Conservation (phyloP, 1,139 yeast genomes). For the Wickerhamomyces sp. region DNA sequence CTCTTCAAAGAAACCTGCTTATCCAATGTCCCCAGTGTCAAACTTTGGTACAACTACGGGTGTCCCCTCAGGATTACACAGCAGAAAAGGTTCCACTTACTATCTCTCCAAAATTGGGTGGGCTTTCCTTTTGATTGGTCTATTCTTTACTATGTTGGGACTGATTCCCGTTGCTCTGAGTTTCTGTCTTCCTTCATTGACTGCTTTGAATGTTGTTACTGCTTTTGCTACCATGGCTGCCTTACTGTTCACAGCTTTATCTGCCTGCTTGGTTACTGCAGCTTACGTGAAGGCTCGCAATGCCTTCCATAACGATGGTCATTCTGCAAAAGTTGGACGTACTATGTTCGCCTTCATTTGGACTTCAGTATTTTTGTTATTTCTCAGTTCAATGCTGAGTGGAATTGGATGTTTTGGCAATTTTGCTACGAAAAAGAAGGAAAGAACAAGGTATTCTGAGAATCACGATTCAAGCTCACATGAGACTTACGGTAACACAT, state of each 20-base stretch:
- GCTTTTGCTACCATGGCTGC: constrained; percentile 30
- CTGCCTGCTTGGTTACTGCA: constrained; percentile 63
- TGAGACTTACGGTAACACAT: constrained; percentile 23
- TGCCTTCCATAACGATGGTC: constrained; percentile 45
- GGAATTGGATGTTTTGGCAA: constrained; percentile 20
- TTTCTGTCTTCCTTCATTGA: constrained; percentile 27
- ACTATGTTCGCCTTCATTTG: constrained; percentile 60
- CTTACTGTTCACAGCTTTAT: constrained; percentile 47
- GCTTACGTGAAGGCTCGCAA: constrained; percentile 58
- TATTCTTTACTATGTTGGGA: constrained; percentile 51
- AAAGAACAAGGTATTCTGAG: constrained; percentile 14
- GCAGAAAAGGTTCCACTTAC: constrained; percentile 46
- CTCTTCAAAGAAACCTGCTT: constrained; percentile 46
- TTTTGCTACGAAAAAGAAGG: constrained; percentile 7
- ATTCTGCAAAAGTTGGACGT: constrained; percentile 47
- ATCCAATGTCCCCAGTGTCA: constrained; percentile 59
- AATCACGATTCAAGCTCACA: constrained; percentile 20
- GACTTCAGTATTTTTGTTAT: constrained; percentile 49
- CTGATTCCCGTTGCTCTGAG: constrained; percentile 34
- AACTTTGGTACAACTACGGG: constrained; percentile 43
- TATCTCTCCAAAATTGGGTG: constrained; percentile 63
- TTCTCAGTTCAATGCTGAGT: constrained; percentile 28
- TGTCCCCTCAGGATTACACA: constrained; percentile 45
- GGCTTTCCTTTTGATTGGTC: constrained; percentile 60
- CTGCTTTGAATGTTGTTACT: constrained; percentile 9